phyloP scores from a whole-genome alignment of 371 early-diverging fungal species.

The Coemansia linderi region DNA sequence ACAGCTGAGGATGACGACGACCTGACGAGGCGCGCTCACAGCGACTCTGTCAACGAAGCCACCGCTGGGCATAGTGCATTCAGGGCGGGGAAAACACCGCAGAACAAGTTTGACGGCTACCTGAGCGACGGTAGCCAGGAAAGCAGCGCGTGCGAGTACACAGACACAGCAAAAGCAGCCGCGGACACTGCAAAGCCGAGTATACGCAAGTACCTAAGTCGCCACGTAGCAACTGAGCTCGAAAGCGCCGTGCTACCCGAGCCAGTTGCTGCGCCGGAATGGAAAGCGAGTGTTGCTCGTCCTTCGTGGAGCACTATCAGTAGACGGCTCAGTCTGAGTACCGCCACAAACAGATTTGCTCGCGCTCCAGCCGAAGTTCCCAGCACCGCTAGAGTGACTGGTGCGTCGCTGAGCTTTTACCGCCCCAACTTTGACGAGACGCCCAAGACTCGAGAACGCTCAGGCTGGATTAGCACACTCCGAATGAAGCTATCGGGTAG shows the following conservation, averaged over 20 bases:
- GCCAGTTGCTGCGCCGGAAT: background rate
- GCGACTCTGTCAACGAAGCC: background rate
- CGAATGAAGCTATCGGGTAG: slow-evolving; percentile 6
- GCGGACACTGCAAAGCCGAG: background rate
- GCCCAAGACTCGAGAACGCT: slow-evolving; percentile 1
- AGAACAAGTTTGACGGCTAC: slow-evolving; percentile 15
- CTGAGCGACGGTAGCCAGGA: slow-evolving; percentile 38
- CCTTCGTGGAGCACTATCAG: slow-evolving; percentile 26
- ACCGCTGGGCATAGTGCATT: background rate
- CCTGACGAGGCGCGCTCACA: background rate
- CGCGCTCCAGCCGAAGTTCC: slow-evolving; percentile 3
- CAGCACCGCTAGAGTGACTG: background rate
- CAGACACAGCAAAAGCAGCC: background rate
- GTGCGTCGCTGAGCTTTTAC: slow-evolving; percentile 4
- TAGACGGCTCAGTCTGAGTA: slow-evolving; percentile 31
- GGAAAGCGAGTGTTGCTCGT: slow-evolving; percentile 1
- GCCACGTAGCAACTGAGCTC: slow-evolving; percentile 5
- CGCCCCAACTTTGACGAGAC: slow-evolving; percentile 8
- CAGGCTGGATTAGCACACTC: slow-evolving; percentile 36
- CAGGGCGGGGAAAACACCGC: background rate
- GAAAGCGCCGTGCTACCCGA: background rate
- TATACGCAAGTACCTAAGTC: slow-evolving; percentile 26
- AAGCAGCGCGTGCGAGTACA: background rate
- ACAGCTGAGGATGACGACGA: slow-evolving; percentile 3
- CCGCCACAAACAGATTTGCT: background rate